These are phyloP conservation scores for Solanum lycopersicoides DNA, from an alignment of 257 asterid species.

Conservation along the genomic window DNA sequence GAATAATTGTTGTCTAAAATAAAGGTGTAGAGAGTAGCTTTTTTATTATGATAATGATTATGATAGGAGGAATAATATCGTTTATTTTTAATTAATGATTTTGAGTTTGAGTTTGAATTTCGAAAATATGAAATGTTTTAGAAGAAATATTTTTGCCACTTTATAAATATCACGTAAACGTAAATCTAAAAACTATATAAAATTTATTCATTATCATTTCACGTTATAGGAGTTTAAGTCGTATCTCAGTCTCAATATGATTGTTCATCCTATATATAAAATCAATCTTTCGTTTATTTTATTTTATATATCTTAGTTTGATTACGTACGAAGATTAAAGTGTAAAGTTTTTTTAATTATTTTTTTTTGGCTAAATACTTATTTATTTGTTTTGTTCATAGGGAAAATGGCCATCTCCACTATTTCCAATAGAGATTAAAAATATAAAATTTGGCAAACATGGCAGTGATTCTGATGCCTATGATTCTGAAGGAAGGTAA, in stretches of 20 bases:
- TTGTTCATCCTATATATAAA: neutral
- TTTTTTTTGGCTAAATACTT: neutral
- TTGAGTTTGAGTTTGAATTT: neutral
- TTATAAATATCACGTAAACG: accelerated
- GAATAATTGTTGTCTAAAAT: neutral
- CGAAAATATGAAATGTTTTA: neutral
- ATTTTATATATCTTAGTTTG: neutral
- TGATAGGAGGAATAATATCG: neutral
- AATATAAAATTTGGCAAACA: constrained; percentile 57
- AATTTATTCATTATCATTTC: neutral
- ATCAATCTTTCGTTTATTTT: neutral
- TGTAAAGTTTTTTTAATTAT: neutral
- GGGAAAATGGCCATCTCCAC: constrained; percentile 53
- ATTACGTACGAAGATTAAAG: neutral
- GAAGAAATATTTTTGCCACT: accelerated
- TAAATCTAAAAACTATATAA: neutral
- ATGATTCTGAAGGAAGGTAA: constrained; percentile 80
- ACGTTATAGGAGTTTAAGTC: neutral
- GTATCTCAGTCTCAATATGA: neutral
- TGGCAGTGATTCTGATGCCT: constrained; percentile 71
- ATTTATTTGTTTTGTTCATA: constrained; percentile 8
- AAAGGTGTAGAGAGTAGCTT: neutral
- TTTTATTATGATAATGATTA: neutral
- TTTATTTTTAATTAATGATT: neutral
- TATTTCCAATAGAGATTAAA: constrained; percentile 60